Evolutionary conservation across 805 yeast genomes (phyloP), one percentile per base, ranked within the genome.

Genomic region (Lipomyces oligophaga): DNA sequence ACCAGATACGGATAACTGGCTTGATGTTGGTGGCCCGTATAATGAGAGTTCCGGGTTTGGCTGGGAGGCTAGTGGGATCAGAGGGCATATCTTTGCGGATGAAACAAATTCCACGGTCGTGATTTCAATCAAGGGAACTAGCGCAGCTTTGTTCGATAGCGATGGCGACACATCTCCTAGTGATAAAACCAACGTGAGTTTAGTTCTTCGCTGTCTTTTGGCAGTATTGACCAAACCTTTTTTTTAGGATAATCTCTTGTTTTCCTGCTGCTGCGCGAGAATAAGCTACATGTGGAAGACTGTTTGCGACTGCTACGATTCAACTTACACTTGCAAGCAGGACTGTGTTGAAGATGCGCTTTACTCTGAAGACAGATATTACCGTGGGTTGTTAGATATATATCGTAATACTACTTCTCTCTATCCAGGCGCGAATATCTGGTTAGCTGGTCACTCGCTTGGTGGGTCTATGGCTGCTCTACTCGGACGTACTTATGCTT

Each of bases 221-320:
- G 16, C 15, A 33, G 20, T 8, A 15, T 7, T 11, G 19, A 8
- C 21, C n/a, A 13, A 13, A 15, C 11, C 30, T 26, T 8, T 10
- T 13, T 26, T 26, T 31, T 24, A 49, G 54, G 98, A 93, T 64
- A 93, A 93, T 61, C 62, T 93, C 46, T 67, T 93, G 27, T 93
- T 93, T 63, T 85, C 95, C 11, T 93, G 98, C 65, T 93, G 98
- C 65, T 93, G 98, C 68, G 97, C 96, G 0, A 75, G 98, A 28
- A 83, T 93, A 1, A 78, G 93, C 28, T 90, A 90, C 56, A 67
- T 89, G 67, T 93, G 98, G 98, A 79, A 82, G 10, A 86, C 98
- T 0, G 97, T 89, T 1, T 93, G 98, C 66, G 97, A 88, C 64
- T 93, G 98, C 64, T 93, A 85, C 62, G 79, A 81, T 53, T 72